phyloP scores from a whole-genome alignment of 1,139 yeast species.

The Hyphopichia pseudoburtonii region DNA sequence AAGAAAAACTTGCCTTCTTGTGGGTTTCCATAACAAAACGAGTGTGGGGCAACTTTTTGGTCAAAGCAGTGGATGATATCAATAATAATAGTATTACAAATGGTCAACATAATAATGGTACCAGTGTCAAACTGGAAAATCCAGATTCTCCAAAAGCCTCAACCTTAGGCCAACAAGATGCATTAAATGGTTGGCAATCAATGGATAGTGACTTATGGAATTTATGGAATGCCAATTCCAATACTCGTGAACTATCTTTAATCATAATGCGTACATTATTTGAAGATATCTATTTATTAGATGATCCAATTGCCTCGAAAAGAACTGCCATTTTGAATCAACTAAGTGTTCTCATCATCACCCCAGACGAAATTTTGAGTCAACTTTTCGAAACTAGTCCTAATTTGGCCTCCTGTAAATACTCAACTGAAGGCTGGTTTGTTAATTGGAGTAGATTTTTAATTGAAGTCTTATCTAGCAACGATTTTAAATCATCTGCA shows the following conservation, averaged over 20 bases:
- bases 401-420: constrained; percentile 57
- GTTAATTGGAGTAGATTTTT: constrained; percentile 68
- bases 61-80: constrained; percentile 19
- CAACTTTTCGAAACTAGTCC: constrained; percentile 73
- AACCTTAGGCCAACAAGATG: constrained; percentile 36
- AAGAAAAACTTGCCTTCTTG: constrained; percentile 82
- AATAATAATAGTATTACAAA: constrained; percentile 4
- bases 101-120: constrained; percentile 1
- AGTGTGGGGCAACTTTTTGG: constrained; percentile 72
- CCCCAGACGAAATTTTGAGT: constrained; percentile 66
- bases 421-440: constrained; percentile 85
- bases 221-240: constrained; percentile 67
- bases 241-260: constrained; percentile 72
- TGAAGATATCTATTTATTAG: constrained; percentile 91
- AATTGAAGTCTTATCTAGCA: constrained; percentile 47
- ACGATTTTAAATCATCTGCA: constrained; percentile 33
- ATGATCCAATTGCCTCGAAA: constrained; percentile 85
- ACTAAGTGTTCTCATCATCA: constrained; percentile 77
- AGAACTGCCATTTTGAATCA: constrained; percentile 79
- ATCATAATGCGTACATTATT: constrained; percentile 81
- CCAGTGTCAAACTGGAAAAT: background rate
- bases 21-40: constrained; percentile 96
- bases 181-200: constrained; percentile 76
- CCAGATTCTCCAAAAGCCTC: background rate
- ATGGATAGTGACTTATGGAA: constrained; percentile 79